Base-by-base conservation (phyloP, 805 yeast genomes). In the Candida qinlingensis region DNA sequence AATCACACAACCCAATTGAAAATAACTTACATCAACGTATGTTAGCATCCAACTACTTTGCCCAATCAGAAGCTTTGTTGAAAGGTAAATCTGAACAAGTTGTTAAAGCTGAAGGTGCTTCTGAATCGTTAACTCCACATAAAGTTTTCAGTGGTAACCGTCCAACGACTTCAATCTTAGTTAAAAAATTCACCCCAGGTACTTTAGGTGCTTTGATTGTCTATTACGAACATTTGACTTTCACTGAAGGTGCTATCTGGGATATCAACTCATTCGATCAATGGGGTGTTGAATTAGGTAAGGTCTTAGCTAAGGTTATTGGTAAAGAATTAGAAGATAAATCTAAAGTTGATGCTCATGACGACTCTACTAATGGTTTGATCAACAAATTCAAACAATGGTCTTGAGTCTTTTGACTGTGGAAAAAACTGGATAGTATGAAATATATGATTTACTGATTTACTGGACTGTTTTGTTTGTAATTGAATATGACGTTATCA, bases 211-310 rank as follows among this genome's bases (percentile, higher is more conserved):
- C 98, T 41, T 79, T 94, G 72, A 94, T 94, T 68, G 97, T 96
- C 41, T 94, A 94, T 81, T 94, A 94, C 76, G 99, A 94, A 75
- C 97, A 90, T 69, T 80, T 89, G 52, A 92, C 98, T 39, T 94
- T 94, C 74, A 91, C 91, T 51, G 99, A 94, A 76, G 99, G 99
- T 74, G 99, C 99, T 50, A 74, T 94, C 65, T 92, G 99, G 99
- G 94, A 95, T 81, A 91, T 94, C 77, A 94, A 94, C 83, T 92
- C 98, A 19, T 94, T 89, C 68, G 99, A 94, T 77, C 99, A 94
- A 78, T 94, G 98, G 96, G 99, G 99, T 73, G 99, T 94, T 64
- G 99, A 94, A 76, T 86, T 94, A 62, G 99, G 99, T 70, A 94
- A 94, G 76, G 95, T 86, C 46, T 81, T 94, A 67, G 99, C 99